Evolutionary conservation across 129 eudicot genomes (phyloP).

Genomic region (Flaveria robusta): DNA sequence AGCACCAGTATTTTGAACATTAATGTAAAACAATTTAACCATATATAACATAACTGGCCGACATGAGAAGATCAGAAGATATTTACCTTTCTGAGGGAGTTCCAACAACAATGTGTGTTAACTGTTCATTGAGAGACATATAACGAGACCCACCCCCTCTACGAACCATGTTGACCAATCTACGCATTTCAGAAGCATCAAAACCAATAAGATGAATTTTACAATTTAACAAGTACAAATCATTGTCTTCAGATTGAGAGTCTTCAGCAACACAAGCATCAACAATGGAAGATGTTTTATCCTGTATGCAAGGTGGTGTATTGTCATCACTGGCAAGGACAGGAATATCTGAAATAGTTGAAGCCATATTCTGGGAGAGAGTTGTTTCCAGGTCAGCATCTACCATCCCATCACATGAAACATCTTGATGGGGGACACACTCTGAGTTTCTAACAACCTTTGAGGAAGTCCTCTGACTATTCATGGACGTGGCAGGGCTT

Average conservation of each 20-base stretch:
- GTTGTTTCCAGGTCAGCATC: constrained; percentile 67
- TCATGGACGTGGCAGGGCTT: constrained; percentile 43
- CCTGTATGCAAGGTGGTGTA: constrained; percentile 41
- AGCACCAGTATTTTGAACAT: not conserved
- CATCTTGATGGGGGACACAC: constrained; percentile 42
- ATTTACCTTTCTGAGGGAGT: constrained; percentile 79
- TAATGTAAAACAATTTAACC: not conserved
- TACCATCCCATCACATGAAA: constrained; percentile 41
- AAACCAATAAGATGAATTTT: constrained; percentile 82
- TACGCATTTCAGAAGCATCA: constrained; percentile 67
- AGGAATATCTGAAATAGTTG: constrained; percentile 49
- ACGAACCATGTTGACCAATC: constrained; percentile 78
- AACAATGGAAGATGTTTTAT: constrained; percentile 30
- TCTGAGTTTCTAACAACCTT: constrained; percentile 45
- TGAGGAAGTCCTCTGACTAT: constrained; percentile 41
- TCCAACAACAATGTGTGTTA: constrained; percentile 94
- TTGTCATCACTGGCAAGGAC: constrained; percentile 36
- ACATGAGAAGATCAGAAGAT: constrained; percentile 19
- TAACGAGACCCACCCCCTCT: constrained; percentile 97
- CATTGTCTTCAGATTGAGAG: constrained; percentile 75
- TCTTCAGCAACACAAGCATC: constrained; percentile 81
- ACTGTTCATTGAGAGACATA: constrained; percentile 67
- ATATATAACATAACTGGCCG: not conserved
- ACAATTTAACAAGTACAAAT: constrained; percentile 81
- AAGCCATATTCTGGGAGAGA: constrained; percentile 54